phyloP scores from a whole-genome alignment of 1,139 yeast species.

The Entelexis paramagnoliae region DNA sequence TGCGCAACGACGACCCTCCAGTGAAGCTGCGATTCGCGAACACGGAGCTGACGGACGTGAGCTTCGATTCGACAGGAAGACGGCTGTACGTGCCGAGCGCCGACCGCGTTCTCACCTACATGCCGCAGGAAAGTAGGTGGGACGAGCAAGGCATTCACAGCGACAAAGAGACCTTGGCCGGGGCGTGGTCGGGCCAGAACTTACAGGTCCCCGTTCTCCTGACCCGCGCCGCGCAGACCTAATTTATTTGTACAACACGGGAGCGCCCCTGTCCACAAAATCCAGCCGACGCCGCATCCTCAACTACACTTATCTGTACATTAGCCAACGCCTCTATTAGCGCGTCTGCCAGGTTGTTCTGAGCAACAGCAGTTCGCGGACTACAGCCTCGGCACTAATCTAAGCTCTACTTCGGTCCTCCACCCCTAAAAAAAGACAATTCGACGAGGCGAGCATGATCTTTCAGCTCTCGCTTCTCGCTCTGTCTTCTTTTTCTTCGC shows the following conservation, averaged over 20 bases:
- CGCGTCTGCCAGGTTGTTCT: too few relatives aligned
- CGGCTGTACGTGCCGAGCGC: neutral
- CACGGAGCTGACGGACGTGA: neutral
- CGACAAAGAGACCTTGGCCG: neutral
- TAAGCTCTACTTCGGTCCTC: too few relatives aligned
- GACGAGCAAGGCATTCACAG: neutral
- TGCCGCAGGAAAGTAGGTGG: neutral
- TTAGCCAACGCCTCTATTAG: too few relatives aligned
- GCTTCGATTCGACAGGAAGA: conserved; percentile 5
- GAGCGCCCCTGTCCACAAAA: too few relatives aligned
- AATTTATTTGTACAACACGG: neutral
- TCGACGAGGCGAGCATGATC: too few relatives aligned
- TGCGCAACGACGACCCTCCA: conserved; percentile 1
- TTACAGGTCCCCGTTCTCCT: neutral
- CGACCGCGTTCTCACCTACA: neutral
- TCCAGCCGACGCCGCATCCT: too few relatives aligned
- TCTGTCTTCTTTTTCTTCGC: too few relatives aligned
- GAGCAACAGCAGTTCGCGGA: too few relatives aligned
- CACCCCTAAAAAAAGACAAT: too few relatives aligned
- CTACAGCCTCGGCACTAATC: too few relatives aligned
- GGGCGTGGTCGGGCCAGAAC: neutral
- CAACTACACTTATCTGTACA: too few relatives aligned
- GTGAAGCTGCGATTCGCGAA: neutral
- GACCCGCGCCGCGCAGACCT: neutral
- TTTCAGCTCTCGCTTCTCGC: too few relatives aligned